Evolutionary conservation across 192 early-diverging fungal species (phyloP), one percentile per base, ranked within the genome.

Genomic region (Coemansia sp.): DNA sequence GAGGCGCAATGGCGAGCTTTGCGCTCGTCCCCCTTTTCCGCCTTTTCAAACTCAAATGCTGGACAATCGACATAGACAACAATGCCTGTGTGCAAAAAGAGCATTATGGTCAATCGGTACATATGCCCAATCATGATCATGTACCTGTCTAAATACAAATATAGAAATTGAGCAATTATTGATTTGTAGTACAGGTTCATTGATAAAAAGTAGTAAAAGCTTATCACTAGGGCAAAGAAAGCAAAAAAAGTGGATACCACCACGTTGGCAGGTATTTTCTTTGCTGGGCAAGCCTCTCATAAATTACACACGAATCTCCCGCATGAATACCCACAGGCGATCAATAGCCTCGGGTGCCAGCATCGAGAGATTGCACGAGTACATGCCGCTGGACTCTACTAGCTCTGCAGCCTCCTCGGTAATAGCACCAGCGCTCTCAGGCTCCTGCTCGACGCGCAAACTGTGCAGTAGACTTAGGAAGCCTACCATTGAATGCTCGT

Each of bases 381-480:
- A 78, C 50, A 62, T 37, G 54, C 74, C 74, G 49, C 32, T 43
- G 47, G 48, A 51, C 49, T 67, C 61, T 13, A 78, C 69, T 38
- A 47, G 55, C 51, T 68, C 66, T 11, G 65, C 55, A 3, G 69
- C 69, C 49, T 68, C 65, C 9, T 61, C 61, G 20, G 75, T 78
- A 18, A 78, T 78, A 12, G 20, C 23, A 4, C 19, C 65, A 7
- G 69, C 69, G 41, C n/a, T 51, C 3, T 72, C 69, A 12, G 75
- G 75, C 52, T 78, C 69, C 63, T 78, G 75, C 66, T 78, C 65
- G n/a, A 78, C 62, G 9, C 75, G 75, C 62, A 78, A 55, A 16
- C 38, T 57, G 55, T 78, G 69, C 62, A 78, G 60, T 48, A 78
- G 66, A 16, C 50, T 57, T 48, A 78, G 59, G 22, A 78, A 78